Evolutionary conservation across 305 asterid species (phyloP), one percentile per base, ranked within the genome.

Genomic region (Rubia tinctorum): DNA sequence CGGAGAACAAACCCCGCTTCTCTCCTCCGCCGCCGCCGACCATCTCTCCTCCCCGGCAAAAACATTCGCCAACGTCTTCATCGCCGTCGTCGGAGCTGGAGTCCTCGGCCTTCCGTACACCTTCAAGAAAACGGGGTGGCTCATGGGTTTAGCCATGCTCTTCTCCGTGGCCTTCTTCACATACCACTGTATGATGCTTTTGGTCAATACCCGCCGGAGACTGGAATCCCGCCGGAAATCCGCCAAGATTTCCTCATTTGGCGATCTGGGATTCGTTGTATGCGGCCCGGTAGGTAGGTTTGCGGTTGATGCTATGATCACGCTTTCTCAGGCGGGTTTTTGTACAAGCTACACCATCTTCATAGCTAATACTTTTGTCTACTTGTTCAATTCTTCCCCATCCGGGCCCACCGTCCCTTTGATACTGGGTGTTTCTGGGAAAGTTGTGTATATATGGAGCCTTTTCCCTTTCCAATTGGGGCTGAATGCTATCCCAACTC

Each of bases 61-160:
- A 79, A 89, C 99, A 7, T 88, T 89, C 79, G 98, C 96, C 40
- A 94, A 92, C 39, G 95, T 94, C 49, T 91, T 94, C 76, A 89
- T 92, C 56, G 82, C 96, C 60, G 86, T 94, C 34, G 98, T 89
- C 64, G 98, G 98, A 13, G 96, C 97, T 37, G 99, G 99, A 7
- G 99, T 92, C 20, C 96, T 92, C 63, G 95, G 98, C 42, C 87
- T 94, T 0, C 99, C 99, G 6, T 94, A 94, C 79, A 89, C 96
- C 0, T 94, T 94, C 87, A 94, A 85, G 91, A 92, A 88, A 71
- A 91, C 96, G 18, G 98, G 98, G 39, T 94, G 97, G 97, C 71
- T 78, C 3, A 85, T 86, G 75, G 86, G 96, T 59, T 61, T 81
- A 68, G n/a, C 88, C 70, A 86, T 84, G 85, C 71, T 94, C 18